Percentiles rank a stretch among this genome's conserved stretches.
These are phyloP conservation scores for Ambrosiella beaveri DNA, from an alignment of 2,329 filamentous ascomycete genomes.

Conservation along the genomic window DNA sequence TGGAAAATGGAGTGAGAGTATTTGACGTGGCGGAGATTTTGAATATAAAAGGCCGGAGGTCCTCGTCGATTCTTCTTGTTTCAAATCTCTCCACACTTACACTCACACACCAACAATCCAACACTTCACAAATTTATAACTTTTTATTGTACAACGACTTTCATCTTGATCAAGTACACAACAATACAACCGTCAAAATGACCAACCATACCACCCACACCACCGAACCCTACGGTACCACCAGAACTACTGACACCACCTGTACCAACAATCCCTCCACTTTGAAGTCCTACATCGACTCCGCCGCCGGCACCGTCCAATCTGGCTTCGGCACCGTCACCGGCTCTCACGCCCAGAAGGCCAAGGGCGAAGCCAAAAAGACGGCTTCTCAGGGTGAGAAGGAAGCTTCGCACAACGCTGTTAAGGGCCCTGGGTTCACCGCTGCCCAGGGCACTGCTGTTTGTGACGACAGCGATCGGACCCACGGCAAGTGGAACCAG, in stretches of 20 bases:
- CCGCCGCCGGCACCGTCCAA: slow-evolving; percentile 55
- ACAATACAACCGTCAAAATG: too few species aligned
- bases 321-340: slow-evolving; percentile 54
- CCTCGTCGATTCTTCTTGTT: not conserved
- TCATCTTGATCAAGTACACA: not conserved
- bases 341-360: slow-evolving; percentile 51
- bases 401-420: slow-evolving; percentile 56
- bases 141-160: not conserved
- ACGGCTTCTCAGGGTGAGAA: slow-evolving; percentile 48
- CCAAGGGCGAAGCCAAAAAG: slow-evolving; percentile 47
- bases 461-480: slow-evolving; percentile 55
- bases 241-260: not conserved
- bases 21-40: not conserved
- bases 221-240: not conserved
- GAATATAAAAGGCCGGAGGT: not conserved
- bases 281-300: slow-evolving; percentile 60
- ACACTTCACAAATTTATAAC: not conserved
- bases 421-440: slow-evolving; percentile 54
- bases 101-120: not conserved
- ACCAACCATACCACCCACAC: too few species aligned
- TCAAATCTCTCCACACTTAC: not conserved
- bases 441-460: slow-evolving; percentile 50
- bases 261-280: slow-evolving; percentile 37
- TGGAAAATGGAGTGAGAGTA: not conserved
- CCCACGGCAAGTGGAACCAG: slow-evolving; percentile 66